Conservation (phyloP, 106 monocot genomes). For the Dendrobium officinale region DNA sequence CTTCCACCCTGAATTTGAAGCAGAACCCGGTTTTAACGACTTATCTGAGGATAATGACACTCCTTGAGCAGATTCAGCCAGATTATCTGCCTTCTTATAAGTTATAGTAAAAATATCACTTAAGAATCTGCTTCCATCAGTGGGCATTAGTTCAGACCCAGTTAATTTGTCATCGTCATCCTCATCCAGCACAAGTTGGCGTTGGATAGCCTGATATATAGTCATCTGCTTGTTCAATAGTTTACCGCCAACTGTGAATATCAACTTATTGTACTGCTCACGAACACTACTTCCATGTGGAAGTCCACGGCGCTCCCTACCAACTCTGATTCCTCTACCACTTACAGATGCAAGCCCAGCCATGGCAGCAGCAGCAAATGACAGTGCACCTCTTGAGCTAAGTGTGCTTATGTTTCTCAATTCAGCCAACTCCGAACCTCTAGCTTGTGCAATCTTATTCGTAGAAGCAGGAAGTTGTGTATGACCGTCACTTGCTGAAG, state of each 20-base stretch:
- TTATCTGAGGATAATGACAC: conserved; percentile 25
- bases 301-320: conserved; percentile 58
- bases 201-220: conserved; percentile 93
- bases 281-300: conserved; percentile 18
- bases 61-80: conserved; percentile 40
- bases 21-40: conserved; percentile 40
- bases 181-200: conserved; percentile 75
- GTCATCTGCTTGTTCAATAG: conserved; percentile 81
- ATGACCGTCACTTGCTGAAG: conserved; percentile 55
- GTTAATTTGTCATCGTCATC: conserved; percentile 62
- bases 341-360: conserved; percentile 84
- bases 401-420: conserved; percentile 49
- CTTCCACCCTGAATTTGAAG: conserved; percentile 41
- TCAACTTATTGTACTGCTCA: conserved; percentile 72
- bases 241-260: conserved; percentile 79
- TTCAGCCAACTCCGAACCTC: conserved; percentile 42
- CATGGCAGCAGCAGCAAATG: conserved; percentile 98
- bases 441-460: conserved; percentile 31
- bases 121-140: conserved; percentile 77
- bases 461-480: conserved; percentile 51
- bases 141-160: conserved; percentile 35
- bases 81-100: conserved; percentile 79
- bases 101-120: conserved; percentile 94
- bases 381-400: conserved; percentile 88
- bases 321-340: conserved; percentile 68